Conservation (phyloP, 2,329 filamentous ascomycete species). For the Atkinsonella hypoxylon region DNA sequence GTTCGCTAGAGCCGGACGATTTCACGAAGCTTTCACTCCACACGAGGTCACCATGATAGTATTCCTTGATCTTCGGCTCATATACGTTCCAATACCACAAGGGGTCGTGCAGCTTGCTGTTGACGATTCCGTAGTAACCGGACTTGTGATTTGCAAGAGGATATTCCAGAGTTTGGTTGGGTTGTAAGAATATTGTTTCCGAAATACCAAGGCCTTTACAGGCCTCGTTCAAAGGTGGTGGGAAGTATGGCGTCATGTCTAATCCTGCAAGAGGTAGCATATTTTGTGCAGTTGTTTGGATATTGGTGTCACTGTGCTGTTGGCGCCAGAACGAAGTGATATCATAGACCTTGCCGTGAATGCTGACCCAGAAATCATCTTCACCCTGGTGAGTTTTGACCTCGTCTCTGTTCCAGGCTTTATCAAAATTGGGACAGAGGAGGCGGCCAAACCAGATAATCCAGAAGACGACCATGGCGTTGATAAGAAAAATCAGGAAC, state of each 20-base stretch:
- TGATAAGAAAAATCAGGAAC: slow-evolving; percentile 68
- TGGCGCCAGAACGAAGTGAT: slow-evolving; percentile 76
- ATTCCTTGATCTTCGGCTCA: slow-evolving; percentile 68
- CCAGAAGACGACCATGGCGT: slow-evolving; percentile 77
- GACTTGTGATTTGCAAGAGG: slow-evolving; percentile 55
- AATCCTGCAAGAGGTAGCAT: slow-evolving; percentile 73
- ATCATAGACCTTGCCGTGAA: slow-evolving; percentile 85
- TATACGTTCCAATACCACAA: slow-evolving; percentile 73
- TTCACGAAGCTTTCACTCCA: slow-evolving; percentile 48
- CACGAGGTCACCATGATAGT: slow-evolving; percentile 79
- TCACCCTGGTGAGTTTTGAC: slow-evolving; percentile 58
- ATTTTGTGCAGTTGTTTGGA: slow-evolving; percentile 43
- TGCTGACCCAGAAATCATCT: slow-evolving; percentile 75
- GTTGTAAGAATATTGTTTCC: slow-evolving; percentile 40
- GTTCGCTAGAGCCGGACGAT: slow-evolving; percentile 50
- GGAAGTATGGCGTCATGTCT: slow-evolving; percentile 77
- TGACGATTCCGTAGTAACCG: slow-evolving; percentile 47
- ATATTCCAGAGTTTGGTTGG: slow-evolving; percentile 52
- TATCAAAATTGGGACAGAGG: slow-evolving; percentile 83
- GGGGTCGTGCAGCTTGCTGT: slow-evolving; percentile 44
- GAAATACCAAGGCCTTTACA: slow-evolving; percentile 62
- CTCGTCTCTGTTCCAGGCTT: slow-evolving; percentile 68
- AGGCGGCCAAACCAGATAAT: slow-evolving; percentile 77
- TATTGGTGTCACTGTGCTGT: slow-evolving; percentile 65
- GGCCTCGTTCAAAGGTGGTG: slow-evolving; percentile 59